Base-by-base conservation (phyloP, 768 basidiomycete species). In the Lanmaoa pseudosensibilis region DNA sequence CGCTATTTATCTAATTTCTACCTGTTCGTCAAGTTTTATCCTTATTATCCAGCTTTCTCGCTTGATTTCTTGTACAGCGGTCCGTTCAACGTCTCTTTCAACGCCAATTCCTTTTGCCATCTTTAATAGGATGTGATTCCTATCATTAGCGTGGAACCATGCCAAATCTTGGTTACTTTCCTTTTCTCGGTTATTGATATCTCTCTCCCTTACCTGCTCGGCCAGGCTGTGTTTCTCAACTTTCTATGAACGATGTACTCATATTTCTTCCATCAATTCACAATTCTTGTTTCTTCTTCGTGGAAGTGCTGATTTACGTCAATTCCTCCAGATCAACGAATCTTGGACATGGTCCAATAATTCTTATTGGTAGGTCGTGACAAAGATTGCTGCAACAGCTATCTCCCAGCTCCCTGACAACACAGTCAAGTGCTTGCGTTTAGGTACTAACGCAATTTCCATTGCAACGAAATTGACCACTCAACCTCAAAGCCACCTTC, bases 1-100 rank as follows among this genome's bases (percentile, higher is more conserved):
- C 55, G 40, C 41, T 64, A 62, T 60, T 56, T 68, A 61, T 68
- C 45, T 59, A 55, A 60, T 43, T 50, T 64, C 41, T 32, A 61
- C 53, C 37, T 50, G 52, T 46, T 57, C 38, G 25, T 41, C 62
- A 41, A 27, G 21, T 59, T 60, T 60, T 69, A 69, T 70, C 60
- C 49, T 69, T 69, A 69, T 69, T 66, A 55, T 64, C 64, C 56
- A 38, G 54, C 58, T 63, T 54, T 61, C 51, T 33, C 51, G 56
- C 55, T 62, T 54, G 62, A 52, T 62, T 55, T 59, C 56, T 59
- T 55, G 60, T 56, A 45, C 56, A 57, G 40, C 55, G 55, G 34
- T 50, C 50, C 56, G 37, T 43, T 56, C 50, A 23, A 53, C 36
- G 46, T 54, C 48, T 54, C 21, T 52, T 33, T 56, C 39, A 56